phyloP scores from a whole-genome alignment of 2,329 filamentous ascomycete species.

The Neoascochyta sp. region DNA sequence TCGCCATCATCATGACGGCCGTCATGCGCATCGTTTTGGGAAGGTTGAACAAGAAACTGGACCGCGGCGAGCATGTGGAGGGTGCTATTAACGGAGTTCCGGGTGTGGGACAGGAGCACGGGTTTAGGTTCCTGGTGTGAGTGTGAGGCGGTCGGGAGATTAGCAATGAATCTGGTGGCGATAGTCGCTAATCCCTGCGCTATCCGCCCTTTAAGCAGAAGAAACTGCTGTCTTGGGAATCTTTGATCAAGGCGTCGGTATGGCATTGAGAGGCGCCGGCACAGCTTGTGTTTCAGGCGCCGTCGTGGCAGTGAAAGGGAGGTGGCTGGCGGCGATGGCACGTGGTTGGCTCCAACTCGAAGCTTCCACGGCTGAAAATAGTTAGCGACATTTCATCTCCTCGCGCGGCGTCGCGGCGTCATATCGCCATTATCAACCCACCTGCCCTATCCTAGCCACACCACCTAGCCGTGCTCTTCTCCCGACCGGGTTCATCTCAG shows the following conservation, averaged over 20 bases:
- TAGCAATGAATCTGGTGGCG: no score
- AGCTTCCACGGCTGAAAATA: conserved; percentile 13
- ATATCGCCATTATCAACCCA: no score
- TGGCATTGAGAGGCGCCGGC: no score
- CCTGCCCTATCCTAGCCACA: conserved; percentile 15
- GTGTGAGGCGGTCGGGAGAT: no score
- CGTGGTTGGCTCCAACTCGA: conserved; percentile 14
- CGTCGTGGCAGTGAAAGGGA: not conserved
- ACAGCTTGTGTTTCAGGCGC: no score
- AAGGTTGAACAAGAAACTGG: conserved; percentile 66
- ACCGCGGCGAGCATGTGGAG: conserved; percentile 56
- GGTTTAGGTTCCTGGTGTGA: conserved; percentile 64
- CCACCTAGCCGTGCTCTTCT: no score
- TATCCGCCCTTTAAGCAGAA: no score
- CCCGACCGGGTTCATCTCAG: conserved; percentile 1
- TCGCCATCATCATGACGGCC: conserved; percentile 62
- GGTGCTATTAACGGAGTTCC: conserved; percentile 54
- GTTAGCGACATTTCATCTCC: conserved; percentile 10
- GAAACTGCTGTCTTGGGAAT: no score
- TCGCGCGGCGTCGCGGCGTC: conserved; percentile 12
- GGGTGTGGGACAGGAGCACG: conserved; percentile 55
- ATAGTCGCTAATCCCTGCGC: no score
- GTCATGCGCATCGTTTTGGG: conserved; percentile 61
- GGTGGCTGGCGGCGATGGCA: no score
- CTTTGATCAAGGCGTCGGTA: no score